These are phyloP conservation scores for Rosa persica DNA, from an alignment of 306 rosid genomes.

Conservation along the genomic window DNA sequence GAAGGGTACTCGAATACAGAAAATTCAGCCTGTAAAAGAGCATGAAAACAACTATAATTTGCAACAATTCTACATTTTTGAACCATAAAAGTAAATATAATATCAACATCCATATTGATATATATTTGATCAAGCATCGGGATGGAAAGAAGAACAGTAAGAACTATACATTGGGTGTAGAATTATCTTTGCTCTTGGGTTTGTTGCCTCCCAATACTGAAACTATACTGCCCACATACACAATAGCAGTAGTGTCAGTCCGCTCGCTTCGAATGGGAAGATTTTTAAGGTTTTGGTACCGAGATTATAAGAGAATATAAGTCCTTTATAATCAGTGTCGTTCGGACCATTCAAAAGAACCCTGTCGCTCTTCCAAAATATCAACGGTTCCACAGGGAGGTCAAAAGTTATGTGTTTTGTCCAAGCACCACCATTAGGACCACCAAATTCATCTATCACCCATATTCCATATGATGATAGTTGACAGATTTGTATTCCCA, in stretches of 20 bases:
- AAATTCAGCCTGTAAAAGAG: neutral
- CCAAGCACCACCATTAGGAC: neutral
- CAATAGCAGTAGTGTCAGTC: neutral
- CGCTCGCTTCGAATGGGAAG: neutral
- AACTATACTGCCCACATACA: neutral
- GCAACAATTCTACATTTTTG: neutral
- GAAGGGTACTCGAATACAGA: neutral
- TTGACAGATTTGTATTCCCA: no score
- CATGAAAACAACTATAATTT: neutral
- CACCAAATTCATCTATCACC: neutral
- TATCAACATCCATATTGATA: no score
- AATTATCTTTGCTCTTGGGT: neutral
- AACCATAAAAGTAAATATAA: no score
- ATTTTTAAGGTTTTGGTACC: neutral
- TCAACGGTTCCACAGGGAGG: neutral
- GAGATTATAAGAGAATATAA: neutral
- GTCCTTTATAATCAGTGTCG: no score
- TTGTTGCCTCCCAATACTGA: neutral
- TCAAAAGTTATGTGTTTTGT: slow-evolving; percentile 1
- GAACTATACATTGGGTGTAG: neutral
- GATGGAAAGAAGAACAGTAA: neutral
- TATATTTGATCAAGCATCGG: neutral
- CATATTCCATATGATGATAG: neutral
- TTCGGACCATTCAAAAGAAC: neutral
- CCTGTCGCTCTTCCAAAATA: neutral